Conservation (phyloP, 106 monocot genomes). For the Phalaenopsis aphrodite region DNA sequence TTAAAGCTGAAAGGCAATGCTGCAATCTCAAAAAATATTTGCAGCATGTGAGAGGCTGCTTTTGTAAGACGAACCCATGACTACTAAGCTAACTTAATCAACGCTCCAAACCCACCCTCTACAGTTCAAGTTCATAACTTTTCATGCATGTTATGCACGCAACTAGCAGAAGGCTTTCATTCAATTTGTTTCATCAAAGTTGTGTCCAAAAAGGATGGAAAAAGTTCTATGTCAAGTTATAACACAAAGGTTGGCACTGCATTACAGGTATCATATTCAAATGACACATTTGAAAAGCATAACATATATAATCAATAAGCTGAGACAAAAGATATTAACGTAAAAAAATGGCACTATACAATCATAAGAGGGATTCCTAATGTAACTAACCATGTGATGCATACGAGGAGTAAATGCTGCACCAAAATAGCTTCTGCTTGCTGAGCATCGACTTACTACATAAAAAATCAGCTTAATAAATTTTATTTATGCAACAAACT, state of each 20-base stretch:
- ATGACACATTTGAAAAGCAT: neutral
- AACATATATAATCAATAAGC: neutral
- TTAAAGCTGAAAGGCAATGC: no score
- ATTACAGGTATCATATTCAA: neutral
- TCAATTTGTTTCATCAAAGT: no score
- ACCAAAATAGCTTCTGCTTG: conserved; percentile 5
- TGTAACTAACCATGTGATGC: neutral
- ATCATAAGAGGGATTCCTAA: neutral
- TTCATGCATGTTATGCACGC: no score
- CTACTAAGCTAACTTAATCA: no score
- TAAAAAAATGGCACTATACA: neutral
- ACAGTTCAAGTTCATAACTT: no score
- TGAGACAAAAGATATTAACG: neutral
- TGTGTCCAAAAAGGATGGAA: neutral
- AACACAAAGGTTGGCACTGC: no score
- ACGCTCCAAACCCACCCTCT: no score
- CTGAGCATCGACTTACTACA: neutral
- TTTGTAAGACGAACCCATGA: no score
- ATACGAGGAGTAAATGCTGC: neutral
- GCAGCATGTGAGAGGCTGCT: no score
- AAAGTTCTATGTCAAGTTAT: neutral
- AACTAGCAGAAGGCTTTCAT: no score
- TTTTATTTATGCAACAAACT: neutral
- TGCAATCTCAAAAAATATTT: no score
- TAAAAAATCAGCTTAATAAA: neutral